Conservation (phyloP, 2,329 filamentous ascomycete genomes). For the Diaporthe citriasiana region DNA sequence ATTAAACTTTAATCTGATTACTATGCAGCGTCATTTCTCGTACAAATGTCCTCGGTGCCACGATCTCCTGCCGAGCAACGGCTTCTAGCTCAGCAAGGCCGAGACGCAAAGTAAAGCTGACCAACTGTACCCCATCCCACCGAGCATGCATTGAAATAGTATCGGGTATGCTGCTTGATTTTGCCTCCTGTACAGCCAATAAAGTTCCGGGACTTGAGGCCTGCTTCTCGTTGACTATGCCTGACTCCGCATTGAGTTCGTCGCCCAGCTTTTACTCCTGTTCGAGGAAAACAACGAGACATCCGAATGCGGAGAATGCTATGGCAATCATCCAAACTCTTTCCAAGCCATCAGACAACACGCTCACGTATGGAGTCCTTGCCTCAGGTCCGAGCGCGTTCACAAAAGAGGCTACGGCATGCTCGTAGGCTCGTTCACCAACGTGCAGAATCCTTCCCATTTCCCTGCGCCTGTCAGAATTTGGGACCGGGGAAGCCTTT, state of each 20-base stretch:
- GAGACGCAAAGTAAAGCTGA: too few relatives aligned
- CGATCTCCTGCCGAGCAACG: too few relatives aligned
- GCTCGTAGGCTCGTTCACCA: slow-evolving; percentile 47
- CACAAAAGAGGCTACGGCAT: slow-evolving; percentile 46
- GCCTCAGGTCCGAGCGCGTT: slow-evolving; percentile 37
- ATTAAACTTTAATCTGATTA: too few relatives aligned
- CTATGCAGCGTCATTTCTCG: too few relatives aligned
- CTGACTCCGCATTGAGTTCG: slow-evolving; percentile 50
- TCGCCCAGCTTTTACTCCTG: slow-evolving; percentile 47
- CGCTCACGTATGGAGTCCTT: slow-evolving; percentile 44
- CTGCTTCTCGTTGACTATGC: slow-evolving; percentile 43
- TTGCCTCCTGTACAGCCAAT: too few relatives aligned
- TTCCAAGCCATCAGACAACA: slow-evolving; percentile 42
- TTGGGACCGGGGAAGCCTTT: too few relatives aligned
- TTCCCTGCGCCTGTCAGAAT: too few relatives aligned
- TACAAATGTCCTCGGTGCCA: too few relatives aligned
- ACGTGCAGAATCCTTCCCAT: neutral
- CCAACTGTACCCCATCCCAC: too few relatives aligned
- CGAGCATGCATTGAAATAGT: too few relatives aligned
- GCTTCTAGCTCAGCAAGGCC: too few relatives aligned
- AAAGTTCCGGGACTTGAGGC: neutral
- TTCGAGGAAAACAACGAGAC: slow-evolving; percentile 44
- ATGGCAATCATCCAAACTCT: slow-evolving; percentile 49
- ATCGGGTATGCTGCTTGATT: too few relatives aligned
- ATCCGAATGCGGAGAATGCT: slow-evolving; percentile 46